phyloP scores from a whole-genome alignment of 108 stramenopile genomes.

The Cyclotella baltica region DNA sequence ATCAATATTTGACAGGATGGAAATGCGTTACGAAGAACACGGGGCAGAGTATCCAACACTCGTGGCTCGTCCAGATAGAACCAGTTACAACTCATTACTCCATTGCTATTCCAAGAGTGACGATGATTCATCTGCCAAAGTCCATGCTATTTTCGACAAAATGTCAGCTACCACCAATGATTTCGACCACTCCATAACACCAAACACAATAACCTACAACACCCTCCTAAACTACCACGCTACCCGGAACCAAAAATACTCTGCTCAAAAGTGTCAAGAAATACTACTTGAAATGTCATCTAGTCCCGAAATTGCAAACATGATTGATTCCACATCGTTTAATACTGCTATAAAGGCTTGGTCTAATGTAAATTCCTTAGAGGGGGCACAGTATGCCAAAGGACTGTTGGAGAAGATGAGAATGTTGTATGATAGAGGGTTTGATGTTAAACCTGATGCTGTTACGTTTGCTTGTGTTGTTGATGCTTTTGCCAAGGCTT shows the following conservation, averaged over 20 bases:
- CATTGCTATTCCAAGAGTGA: slow-evolving; percentile 45
- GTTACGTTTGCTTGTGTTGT: slow-evolving; percentile 46
- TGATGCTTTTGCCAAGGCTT: slow-evolving; percentile 48
- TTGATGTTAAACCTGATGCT: slow-evolving; percentile 38
- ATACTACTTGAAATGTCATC: slow-evolving; percentile 47
- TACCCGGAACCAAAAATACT: slow-evolving; percentile 9
- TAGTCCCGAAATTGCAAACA: slow-evolving; percentile 20
- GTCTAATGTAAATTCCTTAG: slow-evolving; percentile 43
- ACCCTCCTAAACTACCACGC: slow-evolving; percentile 47
- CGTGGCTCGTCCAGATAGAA: slow-evolving; percentile 38
- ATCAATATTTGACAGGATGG: slow-evolving; percentile 38
- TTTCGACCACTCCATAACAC: slow-evolving; percentile 13
- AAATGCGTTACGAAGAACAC: slow-evolving; percentile 18
- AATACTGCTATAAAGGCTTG: slow-evolving; percentile 57
- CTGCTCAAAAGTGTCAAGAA: slow-evolving; percentile 46
- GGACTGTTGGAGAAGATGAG: slow-evolving; percentile 42
- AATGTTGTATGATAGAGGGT: slow-evolving; percentile 20
- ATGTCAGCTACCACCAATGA: slow-evolving; percentile 32
- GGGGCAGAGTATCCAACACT: background rate
- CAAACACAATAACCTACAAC: slow-evolving; percentile 47
- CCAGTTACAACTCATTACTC: slow-evolving; percentile 43
- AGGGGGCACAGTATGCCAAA: slow-evolving; percentile 48
- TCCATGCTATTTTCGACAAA: slow-evolving; percentile 34
- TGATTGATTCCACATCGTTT: slow-evolving; percentile 42
- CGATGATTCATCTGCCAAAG: slow-evolving; percentile 31